phyloP scores from a whole-genome alignment of 1,139 yeast species.

The Diutina scorzettiae region DNA sequence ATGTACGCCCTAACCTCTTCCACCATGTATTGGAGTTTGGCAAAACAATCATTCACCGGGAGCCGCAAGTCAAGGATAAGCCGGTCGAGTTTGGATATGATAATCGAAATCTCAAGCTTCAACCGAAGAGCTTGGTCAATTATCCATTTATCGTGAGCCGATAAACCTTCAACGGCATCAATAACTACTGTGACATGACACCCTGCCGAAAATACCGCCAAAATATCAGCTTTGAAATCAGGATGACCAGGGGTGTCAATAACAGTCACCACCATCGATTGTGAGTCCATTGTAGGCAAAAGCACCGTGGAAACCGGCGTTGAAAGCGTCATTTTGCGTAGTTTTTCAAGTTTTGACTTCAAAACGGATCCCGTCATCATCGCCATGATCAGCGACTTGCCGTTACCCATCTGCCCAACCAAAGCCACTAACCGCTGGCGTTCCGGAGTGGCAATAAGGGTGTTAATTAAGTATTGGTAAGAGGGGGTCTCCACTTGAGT shows the following conservation, averaged over 20 bases:
- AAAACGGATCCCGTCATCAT: slow-evolving; percentile 58
- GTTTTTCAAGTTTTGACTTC: slow-evolving; percentile 50
- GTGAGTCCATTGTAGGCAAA: slow-evolving; percentile 41
- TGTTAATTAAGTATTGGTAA: slow-evolving; percentile 45
- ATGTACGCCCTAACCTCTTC: slow-evolving; percentile 52
- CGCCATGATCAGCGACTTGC: slow-evolving; percentile 78
- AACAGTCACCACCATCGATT: slow-evolving; percentile 49
- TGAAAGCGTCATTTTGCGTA: slow-evolving; percentile 61
- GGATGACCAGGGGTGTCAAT: slow-evolving; percentile 90
- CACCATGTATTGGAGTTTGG: slow-evolving; percentile 51
- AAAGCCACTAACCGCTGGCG: slow-evolving; percentile 69
- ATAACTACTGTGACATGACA: slow-evolving; percentile 64
- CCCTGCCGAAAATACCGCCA: slow-evolving; percentile 41
- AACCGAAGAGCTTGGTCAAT: slow-evolving; percentile 37
- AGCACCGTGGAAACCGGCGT: slow-evolving; percentile 52
- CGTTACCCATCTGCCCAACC: slow-evolving; percentile 77
- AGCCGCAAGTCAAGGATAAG: slow-evolving; percentile 64
- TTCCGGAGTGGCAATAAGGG: slow-evolving; percentile 41
- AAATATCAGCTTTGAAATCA: slow-evolving; percentile 67
- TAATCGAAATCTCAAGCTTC: slow-evolving; percentile 42
- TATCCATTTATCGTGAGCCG: slow-evolving; percentile 36
- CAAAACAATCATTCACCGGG: slow-evolving; percentile 64
- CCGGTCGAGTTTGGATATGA: slow-evolving; percentile 79
- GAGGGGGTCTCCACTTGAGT: neutral
- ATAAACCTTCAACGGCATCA: slow-evolving; percentile 80